A percentile compares a stretch with the other conserved stretches of the same genome.
Conservation (phyloP, 1,284 basidiomycete genomes). For the Fomitopsis pinicola region DNA sequence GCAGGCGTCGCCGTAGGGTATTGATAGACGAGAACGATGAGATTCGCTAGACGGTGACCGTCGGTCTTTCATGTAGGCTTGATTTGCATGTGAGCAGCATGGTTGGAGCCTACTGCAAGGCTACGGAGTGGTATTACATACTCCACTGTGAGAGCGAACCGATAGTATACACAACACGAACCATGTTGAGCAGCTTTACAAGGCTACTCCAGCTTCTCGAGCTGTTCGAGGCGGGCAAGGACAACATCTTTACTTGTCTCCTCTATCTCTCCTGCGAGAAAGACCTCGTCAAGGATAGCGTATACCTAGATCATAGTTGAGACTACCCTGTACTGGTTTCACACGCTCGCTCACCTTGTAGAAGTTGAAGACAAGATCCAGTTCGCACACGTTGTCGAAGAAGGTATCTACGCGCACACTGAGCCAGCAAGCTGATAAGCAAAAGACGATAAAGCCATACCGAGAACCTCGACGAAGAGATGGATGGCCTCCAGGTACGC, state of each 20-base stretch:
- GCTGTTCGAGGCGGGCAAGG: conserved; percentile 80
- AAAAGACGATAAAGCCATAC: conserved; percentile 40
- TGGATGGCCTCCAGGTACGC: conserved; percentile 98
- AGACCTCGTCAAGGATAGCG: conserved; percentile 96
- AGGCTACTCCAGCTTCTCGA: conserved; percentile 81
- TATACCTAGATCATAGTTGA: conserved; percentile 63
- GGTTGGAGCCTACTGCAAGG: too few species aligned
- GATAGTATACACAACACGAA: neutral
- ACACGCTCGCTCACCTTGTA: conserved; percentile 68
- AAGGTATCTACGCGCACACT: conserved; percentile 69
- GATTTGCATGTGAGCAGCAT: too few species aligned
- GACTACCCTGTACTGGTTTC: neutral
- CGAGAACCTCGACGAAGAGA: conserved; percentile 97
- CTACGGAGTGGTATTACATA: too few species aligned
- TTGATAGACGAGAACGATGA: too few species aligned
- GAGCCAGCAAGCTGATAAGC: neutral
- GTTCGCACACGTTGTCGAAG: conserved; percentile 97
- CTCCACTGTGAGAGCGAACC: neutral
- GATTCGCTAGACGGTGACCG: too few species aligned
- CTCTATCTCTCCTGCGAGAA: conserved; percentile 98
- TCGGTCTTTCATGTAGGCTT: too few species aligned
- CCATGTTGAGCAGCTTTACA: neutral
- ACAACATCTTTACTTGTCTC: conserved; percentile 98
- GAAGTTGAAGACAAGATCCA: conserved; percentile 98
- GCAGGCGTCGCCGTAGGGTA: too few species aligned